Conservation (phyloP, 495 filamentous ascomycete genomes). For the Ramalina peruviana region DNA sequence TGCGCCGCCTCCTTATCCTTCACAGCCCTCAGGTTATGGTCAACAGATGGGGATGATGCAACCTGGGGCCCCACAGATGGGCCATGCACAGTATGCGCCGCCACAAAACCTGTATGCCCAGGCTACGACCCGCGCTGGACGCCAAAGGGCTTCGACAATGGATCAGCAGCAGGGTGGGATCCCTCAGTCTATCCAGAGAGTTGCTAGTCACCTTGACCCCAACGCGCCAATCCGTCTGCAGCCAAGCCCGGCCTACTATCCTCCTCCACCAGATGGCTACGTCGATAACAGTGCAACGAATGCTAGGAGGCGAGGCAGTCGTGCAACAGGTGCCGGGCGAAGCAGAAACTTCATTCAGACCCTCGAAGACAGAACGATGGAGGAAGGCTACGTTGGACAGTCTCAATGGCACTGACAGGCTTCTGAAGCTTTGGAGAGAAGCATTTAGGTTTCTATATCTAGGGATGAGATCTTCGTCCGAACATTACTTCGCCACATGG, state of each 20-base stretch:
- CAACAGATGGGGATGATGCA: conserved; percentile 61
- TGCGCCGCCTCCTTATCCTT: conserved; percentile 75
- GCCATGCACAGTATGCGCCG: conserved; percentile 50
- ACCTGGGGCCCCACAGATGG: conserved; percentile 50
- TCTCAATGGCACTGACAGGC: conserved; percentile 46
- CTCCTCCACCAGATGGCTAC: conserved; percentile 80
- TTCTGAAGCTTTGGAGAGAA: too few species aligned
- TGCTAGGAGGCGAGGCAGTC: conserved; percentile 64
- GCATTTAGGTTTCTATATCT: too few species aligned
- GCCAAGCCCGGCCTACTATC: conserved; percentile 94
- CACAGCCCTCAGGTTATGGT: conserved; percentile 52
- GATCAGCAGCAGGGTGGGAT: conserved; percentile 86
- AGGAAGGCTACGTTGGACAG: conserved; percentile 64
- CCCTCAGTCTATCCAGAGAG: conserved; percentile 80
- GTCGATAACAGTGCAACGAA: conserved; percentile 40
- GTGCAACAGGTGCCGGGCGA: conserved; percentile 49
- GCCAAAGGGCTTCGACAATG: conserved; percentile 90
- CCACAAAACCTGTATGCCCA: conserved; percentile 74
- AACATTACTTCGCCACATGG: too few species aligned
- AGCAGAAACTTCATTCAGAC: conserved; percentile 87
- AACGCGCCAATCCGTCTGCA: conserved; percentile 88
- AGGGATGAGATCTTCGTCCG: too few species aligned
- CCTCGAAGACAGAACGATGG: conserved; percentile 82
- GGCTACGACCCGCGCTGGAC: conserved; percentile 63
- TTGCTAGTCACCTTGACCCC: conserved; percentile 94